phyloP scores from a whole-genome alignment of 164 flowering plant genomes.

The Nelumbo lutea region DNA sequence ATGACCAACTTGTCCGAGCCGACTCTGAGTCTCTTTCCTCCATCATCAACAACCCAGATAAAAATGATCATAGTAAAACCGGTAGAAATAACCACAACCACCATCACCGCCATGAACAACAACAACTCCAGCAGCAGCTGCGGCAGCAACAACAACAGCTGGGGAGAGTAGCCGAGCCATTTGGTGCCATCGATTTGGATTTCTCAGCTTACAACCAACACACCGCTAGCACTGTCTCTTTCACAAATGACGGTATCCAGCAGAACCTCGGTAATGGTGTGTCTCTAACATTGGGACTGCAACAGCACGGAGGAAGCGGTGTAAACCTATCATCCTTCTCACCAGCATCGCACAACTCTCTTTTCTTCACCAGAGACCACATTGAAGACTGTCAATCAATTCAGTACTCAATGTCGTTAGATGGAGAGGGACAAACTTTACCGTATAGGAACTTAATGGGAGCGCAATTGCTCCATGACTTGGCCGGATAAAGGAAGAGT shows the following conservation, averaged over 20 bases:
- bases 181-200: conserved; percentile 53
- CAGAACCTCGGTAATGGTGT: conserved; percentile 46
- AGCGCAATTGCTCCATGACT: conserved; percentile 84
- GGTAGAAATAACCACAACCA: background rate
- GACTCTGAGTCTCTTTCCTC: conserved; percentile 78
- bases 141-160: conserved; percentile 24
- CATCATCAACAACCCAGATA: conserved; percentile 50
- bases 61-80: conserved; percentile 10
- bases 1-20: conserved; percentile 46
- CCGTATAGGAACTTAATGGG: conserved; percentile 84
- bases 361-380: conserved; percentile 54
- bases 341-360: conserved; percentile 41
- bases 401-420: conserved; percentile 55
- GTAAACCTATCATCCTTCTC: conserved; percentile 54
- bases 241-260: conserved; percentile 15
- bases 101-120: conserved; percentile 15
- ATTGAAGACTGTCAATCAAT: conserved; percentile 59
- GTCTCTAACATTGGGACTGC: conserved; percentile 80
- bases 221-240: conserved; percentile 23
- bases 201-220: conserved; percentile 52
- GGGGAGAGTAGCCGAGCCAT: conserved; percentile 28
- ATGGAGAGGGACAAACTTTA: conserved; percentile 61
- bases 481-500: conserved; percentile 40
- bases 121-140: conserved; percentile 12
- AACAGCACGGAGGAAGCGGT: conserved; percentile 62